Base-by-base conservation (phyloP, 140 eudicot genomes). In the Erigeron philadelphicus region DNA sequence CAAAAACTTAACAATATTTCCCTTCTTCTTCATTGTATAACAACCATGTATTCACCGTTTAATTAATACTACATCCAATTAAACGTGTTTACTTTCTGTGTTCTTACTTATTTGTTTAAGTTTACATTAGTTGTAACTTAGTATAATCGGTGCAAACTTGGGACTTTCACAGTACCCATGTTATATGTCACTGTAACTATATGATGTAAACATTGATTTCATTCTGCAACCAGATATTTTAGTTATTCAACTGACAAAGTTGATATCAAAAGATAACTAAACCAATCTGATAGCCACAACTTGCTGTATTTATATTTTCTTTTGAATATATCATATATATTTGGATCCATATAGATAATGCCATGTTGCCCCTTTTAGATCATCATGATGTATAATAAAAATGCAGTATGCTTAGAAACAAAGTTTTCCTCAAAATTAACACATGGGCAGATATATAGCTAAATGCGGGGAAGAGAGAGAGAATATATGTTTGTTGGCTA, bases 391-490 rank as follows among this genome's bases (percentile, higher is more conserved):
- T 47, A 46, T 60, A 8, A 50, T 50, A 52, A 23, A 7, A 16
- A 7, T 59, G 75, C 2, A 60, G 45, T 50, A 69, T 48, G 71
- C 80, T 76, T 76, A 47, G 47, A 68, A 38, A 19, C 61, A 58
- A 76, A 68, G 80, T 68, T 68, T 76, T 18, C 71, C 75, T 6
- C 66, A 67, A 60, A 66, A 31, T 31, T 31, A 31, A 76, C 68
- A 58, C 61, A 75, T 21, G 71, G 77, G 70, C 70, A 72, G 63
- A 63, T 63, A 40, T 17, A 56, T 70, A 55, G 43, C 42, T 44
- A 31, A 43, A 45, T 71, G 75, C 59, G 75, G 49, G 67, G 13
- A 31, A 50, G 72, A 48, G 58, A 40, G 53, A 56, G 53, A 41
- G 69, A 64, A 12, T 15, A 55, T 19, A 72, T 70, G 77, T 64